Base-by-base conservation (phyloP, 2,329 filamentous ascomycete species). In the Colletotrichum tropicale region DNA sequence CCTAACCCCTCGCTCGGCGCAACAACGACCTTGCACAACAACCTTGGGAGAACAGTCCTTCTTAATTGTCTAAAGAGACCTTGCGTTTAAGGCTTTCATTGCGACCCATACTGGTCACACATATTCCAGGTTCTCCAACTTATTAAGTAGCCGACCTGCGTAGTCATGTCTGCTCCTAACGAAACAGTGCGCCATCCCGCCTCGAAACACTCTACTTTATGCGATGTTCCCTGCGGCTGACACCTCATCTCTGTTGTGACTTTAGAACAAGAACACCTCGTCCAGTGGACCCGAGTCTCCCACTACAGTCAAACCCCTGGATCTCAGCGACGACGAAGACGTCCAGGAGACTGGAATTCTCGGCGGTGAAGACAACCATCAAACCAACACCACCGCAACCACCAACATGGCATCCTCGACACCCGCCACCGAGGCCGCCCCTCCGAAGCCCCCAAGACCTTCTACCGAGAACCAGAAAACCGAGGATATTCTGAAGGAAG, bases 391-490 rank as follows among this genome's bases (percentile, higher is more conserved):
- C 78, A 76, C 80, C 62, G 77, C 81, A 61, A 77, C 81, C 48
- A 75, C 82, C 43, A 77, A 80, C 60, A 78, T 85, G 64, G 80
- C 86, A 30, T 81, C 86, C 56, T 81, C 86, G 36, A 81, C 84
- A 15, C 78, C 86, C 18, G 78, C 78, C 7, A 78, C 82, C 36
- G 83, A 84, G 26, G 84, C 88, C 64, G 81, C 80, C 24, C 85
- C 93, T 28, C 96, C 96, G 55, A 98, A 98, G 87, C 96, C 96
- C 36, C 96, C 96, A 38, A 92, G 96, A 75, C 96, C 96, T 62
- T 81, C 95, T 81, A 95, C 92, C 78, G 94, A 97, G 77, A 91
- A 93, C 76, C 93, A 98, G 84, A 94, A 98, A 87, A 96, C 95
- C 64, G 94, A 96, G 85, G 91, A 92, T 80, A 98, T 96, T 5